Percentiles rank a stretch among this genome's conserved stretches.
Evolutionary conservation across 2,329 filamentous ascomycete genomes (phyloP).

Genomic region (Colletotrichum camelliae): DNA sequence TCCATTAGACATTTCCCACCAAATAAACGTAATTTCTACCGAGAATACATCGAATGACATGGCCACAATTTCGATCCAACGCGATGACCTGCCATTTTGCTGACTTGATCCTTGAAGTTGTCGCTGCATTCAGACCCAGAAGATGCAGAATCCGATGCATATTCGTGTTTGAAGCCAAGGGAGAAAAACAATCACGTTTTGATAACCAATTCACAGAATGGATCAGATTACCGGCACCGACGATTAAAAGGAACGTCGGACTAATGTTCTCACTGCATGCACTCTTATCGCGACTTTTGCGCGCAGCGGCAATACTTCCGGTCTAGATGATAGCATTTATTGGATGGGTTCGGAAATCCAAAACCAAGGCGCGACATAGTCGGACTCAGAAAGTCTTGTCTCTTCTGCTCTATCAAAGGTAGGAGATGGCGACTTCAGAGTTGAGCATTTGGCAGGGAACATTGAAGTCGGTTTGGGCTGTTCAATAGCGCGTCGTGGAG

Average conservation of each 20-base stretch:
- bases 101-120: background rate
- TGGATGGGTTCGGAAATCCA: background rate
- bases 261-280: background rate
- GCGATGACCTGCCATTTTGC: background rate
- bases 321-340: background rate
- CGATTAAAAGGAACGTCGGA: background rate
- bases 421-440: background rate
- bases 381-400: background rate
- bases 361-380: background rate
- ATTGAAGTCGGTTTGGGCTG: background rate
- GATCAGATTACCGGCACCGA: background rate
- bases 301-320: background rate
- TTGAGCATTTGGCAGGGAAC: background rate
- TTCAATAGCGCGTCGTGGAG: background rate
- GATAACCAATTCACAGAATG: background rate
- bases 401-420: background rate
- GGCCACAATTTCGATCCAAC: background rate
- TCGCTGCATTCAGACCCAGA: background rate
- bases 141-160: background rate
- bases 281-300: background rate
- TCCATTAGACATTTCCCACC: conserved; percentile 4
- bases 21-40: conserved; percentile 7
- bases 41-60: background rate
- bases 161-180: background rate
- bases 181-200: background rate